A percentile compares a stretch with the other conserved stretches of the same genome.
Conservation (phyloP, 306 rosid genomes). For the Corylus americana region DNA sequence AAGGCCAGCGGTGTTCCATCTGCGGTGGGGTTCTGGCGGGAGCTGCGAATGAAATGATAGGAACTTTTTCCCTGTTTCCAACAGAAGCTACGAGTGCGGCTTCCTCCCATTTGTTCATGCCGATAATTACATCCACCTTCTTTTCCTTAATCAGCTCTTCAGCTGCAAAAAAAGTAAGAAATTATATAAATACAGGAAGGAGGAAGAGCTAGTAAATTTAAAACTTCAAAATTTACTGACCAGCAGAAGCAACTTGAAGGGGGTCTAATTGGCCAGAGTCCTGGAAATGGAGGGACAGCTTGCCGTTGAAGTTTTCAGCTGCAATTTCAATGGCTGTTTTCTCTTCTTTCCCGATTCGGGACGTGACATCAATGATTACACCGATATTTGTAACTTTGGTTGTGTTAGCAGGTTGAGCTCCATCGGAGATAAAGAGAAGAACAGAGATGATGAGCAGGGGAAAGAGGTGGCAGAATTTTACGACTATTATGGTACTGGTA, state of each 20-base stretch:
- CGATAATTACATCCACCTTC: slow-evolving; percentile 43
- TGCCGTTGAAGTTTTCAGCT: not conserved
- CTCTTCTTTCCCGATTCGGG: slow-evolving; percentile 5
- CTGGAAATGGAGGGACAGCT: slow-evolving; percentile 28
- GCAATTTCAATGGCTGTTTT: not conserved
- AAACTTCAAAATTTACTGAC: slow-evolving; percentile 21
- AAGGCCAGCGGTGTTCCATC: slow-evolving; percentile 52
- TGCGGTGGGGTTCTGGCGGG: slow-evolving; percentile 32
- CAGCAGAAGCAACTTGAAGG: slow-evolving; percentile 45
- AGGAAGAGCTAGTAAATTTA: not conserved
- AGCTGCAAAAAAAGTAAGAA: slow-evolving; percentile 35
- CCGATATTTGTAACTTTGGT: not conserved
- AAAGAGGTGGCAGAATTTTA: too few relatives aligned
- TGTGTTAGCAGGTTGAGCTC: not conserved
- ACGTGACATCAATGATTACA: slow-evolving; percentile 3
- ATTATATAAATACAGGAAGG: not conserved
- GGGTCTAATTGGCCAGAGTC: slow-evolving; percentile 25
- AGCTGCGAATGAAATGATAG: slow-evolving; percentile 52
- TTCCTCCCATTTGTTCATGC: slow-evolving; percentile 61
- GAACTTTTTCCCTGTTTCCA: slow-evolving; percentile 44
- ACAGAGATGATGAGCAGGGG: too few relatives aligned
- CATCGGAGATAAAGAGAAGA: too few relatives aligned
- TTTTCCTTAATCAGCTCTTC: slow-evolving; percentile 39
- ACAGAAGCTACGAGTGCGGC: slow-evolving; percentile 55
- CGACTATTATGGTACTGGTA: too few relatives aligned